A percentile compares a stretch with the other conserved stretches of the same genome.
phyloP scores from a whole-genome alignment of 164 flowering plant species.

The Piper longum region DNA sequence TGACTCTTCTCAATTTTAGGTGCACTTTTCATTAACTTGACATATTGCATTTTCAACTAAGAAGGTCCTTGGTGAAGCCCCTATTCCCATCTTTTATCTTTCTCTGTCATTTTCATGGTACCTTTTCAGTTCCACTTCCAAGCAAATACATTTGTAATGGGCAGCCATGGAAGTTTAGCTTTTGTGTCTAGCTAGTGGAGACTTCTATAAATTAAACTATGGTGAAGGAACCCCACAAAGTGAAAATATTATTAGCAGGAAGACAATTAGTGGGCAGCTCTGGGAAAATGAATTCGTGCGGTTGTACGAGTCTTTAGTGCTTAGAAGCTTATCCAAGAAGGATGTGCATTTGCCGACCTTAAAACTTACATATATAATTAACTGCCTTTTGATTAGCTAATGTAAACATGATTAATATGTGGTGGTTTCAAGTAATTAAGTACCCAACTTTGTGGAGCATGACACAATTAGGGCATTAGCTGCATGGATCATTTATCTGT shows the following conservation, averaged over 20 bases:
- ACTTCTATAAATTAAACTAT: no score
- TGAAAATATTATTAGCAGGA: no score
- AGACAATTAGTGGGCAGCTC: no score
- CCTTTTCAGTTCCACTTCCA: neutral
- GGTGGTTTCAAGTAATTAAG: no score
- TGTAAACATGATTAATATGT: neutral
- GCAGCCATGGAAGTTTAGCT: neutral
- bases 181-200: neutral
- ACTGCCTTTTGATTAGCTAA: no score
- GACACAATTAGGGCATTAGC: neutral
- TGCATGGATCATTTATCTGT: neutral
- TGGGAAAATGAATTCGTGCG: no score
- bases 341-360: no score
- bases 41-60: neutral
- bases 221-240: no score
- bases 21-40: neutral
- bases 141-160: neutral
- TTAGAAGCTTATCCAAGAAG: neutral
- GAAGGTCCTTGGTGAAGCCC: neutral
- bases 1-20: neutral
- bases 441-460: neutral
- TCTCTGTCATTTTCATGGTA: neutral
- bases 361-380: no score
- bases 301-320: neutral
- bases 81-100: neutral